phyloP scores from a whole-genome alignment of 257 asterid genomes.

The Solanum dulcamara region DNA sequence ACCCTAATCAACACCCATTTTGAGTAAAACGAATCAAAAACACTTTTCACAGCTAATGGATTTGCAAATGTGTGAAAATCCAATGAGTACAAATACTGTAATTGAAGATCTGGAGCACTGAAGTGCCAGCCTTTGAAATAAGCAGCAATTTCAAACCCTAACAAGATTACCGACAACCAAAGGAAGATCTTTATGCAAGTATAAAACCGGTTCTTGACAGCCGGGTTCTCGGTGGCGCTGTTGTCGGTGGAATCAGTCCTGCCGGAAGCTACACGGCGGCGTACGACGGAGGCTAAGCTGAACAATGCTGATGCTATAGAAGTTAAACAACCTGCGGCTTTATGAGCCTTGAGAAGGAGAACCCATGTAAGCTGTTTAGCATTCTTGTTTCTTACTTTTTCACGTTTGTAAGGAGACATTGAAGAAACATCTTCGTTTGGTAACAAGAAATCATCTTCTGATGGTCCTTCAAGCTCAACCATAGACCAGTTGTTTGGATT shows the following conservation, averaged over 20 bases:
- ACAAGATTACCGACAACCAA: slow-evolving; percentile 45
- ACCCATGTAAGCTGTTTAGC: slow-evolving; percentile 98
- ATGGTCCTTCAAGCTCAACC: slow-evolving; percentile 76
- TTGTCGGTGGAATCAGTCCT: slow-evolving; percentile 53
- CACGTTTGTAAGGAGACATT: slow-evolving; percentile 1
- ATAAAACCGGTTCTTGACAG: slow-evolving; percentile 39
- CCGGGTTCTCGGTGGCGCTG: neutral
- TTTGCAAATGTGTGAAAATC: slow-evolving; percentile 18
- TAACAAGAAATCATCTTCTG: slow-evolving; percentile 62
- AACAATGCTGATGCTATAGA: slow-evolving; percentile 69
- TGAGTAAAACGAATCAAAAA: slow-evolving; percentile 54
- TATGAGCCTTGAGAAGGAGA: slow-evolving; percentile 76
- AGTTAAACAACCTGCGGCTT: slow-evolving; percentile 79
- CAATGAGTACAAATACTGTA: slow-evolving; percentile 29
- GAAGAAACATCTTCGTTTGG: slow-evolving; percentile 1
- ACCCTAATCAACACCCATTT: slow-evolving; percentile 78
- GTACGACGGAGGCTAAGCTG: slow-evolving; percentile 49
- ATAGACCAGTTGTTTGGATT: slow-evolving; percentile 94
- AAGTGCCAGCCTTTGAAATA: slow-evolving; percentile 85
- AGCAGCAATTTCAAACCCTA: slow-evolving; percentile 63
- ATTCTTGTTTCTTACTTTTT: slow-evolving; percentile 72
- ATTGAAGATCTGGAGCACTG: slow-evolving; percentile 47
- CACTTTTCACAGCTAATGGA: slow-evolving; percentile 39
- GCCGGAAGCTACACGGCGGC: slow-evolving; percentile 85
- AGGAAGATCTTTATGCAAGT: slow-evolving; percentile 52